Evolutionary conservation across 2,329 filamentous ascomycete genomes (phyloP).

Genomic region (Cercospora sp.): DNA sequence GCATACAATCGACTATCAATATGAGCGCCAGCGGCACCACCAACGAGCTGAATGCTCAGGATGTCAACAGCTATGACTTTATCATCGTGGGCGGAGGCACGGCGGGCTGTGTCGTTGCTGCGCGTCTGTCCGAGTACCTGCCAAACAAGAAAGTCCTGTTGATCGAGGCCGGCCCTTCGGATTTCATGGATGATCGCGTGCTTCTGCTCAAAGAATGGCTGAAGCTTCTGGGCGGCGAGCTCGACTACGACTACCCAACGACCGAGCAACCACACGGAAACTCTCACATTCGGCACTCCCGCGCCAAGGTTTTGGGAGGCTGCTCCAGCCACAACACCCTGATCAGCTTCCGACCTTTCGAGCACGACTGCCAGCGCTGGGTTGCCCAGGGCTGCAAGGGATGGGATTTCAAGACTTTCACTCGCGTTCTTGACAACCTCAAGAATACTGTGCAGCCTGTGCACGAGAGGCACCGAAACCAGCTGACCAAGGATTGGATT

Average conservation of each 20-base stretch:
- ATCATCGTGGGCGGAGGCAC: constrained; percentile 83
- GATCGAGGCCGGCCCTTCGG: constrained; percentile 85
- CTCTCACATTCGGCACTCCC: constrained; percentile 86
- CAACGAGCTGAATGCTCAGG: constrained; percentile 62
- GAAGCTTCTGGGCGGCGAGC: constrained; percentile 76
- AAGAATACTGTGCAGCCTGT: constrained; percentile 90
- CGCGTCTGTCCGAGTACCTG: constrained; percentile 77
- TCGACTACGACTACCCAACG: constrained; percentile 89
- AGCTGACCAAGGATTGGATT: constrained; percentile 90
- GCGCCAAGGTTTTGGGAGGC: constrained; percentile 87
- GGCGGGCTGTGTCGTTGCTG: constrained; percentile 80
- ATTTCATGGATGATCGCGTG: constrained; percentile 84
- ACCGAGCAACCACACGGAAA: constrained; percentile 90
- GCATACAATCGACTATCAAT: background rate
- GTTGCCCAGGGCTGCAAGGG: constrained; percentile 76
- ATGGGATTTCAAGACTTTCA: constrained; percentile 85
- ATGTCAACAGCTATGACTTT: constrained; percentile 74
- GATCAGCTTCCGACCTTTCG: constrained; percentile 88
- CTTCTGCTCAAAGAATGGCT: constrained; percentile 87
- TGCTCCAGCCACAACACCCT: constrained; percentile 94
- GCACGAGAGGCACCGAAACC: constrained; percentile 80
- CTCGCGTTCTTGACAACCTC: constrained; percentile 75
- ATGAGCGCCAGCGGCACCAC: constrained; percentile 60
- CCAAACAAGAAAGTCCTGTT: constrained; percentile 78
- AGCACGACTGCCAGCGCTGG: constrained; percentile 85